phyloP scores from a whole-genome alignment of 1,284 basidiomycete species.

The Quambalaria eucalypti region DNA sequence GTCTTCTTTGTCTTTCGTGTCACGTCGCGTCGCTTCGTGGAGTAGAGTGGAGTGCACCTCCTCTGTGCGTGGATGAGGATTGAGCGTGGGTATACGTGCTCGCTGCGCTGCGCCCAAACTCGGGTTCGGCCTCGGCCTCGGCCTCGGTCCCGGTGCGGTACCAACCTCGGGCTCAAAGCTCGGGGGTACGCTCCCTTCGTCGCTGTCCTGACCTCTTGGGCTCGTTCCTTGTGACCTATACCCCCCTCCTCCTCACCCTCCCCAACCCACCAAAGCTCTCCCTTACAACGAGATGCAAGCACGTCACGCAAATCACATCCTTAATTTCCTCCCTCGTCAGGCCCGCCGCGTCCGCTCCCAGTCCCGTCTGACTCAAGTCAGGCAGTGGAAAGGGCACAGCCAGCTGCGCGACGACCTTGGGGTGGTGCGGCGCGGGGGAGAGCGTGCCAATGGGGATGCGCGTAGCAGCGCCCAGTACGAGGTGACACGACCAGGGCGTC shows the following conservation, averaged over 20 bases:
- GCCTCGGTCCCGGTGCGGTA: no score
- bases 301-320: constrained; percentile 78
- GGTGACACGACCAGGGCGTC: constrained; percentile 77
- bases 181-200: no score
- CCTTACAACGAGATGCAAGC: constrained; percentile 81
- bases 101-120: no score
- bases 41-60: no score
- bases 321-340: constrained; percentile 81
- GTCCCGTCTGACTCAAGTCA: constrained; percentile 26
- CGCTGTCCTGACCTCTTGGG: no score
- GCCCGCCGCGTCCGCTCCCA: constrained; percentile 33
- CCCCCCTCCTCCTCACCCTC: constrained; percentile 53
- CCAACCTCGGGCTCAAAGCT: no score
- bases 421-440: constrained; percentile 85
- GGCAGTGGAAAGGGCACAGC: constrained; percentile 73
- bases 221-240: neutral
- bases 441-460: constrained; percentile 52
- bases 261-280: constrained; percentile 86
- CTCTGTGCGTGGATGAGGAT: no score
- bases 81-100: no score
- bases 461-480: constrained; percentile 45
- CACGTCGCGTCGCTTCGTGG: no score
- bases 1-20: no score
- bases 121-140: no score
- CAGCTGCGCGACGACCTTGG: constrained; percentile 81